These are phyloP conservation scores for Epichloe festucae DNA, from an alignment of 2,329 filamentous ascomycete genomes.

Conservation along the genomic window DNA sequence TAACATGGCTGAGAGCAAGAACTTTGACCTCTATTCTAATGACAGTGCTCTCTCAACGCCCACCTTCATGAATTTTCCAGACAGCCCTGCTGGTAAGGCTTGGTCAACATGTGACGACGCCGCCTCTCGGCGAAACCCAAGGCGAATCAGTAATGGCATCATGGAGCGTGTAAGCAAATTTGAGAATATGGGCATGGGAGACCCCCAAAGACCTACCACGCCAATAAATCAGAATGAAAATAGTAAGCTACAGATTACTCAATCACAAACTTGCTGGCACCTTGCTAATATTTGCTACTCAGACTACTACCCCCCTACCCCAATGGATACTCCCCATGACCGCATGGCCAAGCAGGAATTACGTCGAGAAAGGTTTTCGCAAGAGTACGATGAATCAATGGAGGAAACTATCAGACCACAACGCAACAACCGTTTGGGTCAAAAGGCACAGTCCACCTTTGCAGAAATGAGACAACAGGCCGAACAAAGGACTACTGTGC, in stretches of 20 bases:
- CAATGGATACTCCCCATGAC: constrained; percentile 49
- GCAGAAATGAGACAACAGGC: constrained; percentile 45
- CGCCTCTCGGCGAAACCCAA: constrained; percentile 28
- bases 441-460: constrained; percentile 38
- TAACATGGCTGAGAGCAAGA: constrained; percentile 29
- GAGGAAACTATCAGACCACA: constrained; percentile 51
- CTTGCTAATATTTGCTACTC: constrained; percentile 5
- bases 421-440: constrained; percentile 28
- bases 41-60: constrained; percentile 35
- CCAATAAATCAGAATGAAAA: constrained; percentile 46
- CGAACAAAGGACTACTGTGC: constrained; percentile 34
- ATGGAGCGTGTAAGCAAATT: constrained; percentile 47
- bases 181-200: constrained; percentile 37
- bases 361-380: constrained; percentile 38
- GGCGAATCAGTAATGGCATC: constrained; percentile 47
- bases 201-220: constrained; percentile 42
- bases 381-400: constrained; percentile 52
- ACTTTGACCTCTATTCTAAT: constrained; percentile 37
- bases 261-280: not conserved
- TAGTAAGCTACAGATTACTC: constrained; percentile 31
- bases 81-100: constrained; percentile 30
- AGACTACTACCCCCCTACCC: constrained; percentile 54
- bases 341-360: constrained; percentile 28
- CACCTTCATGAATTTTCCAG: constrained; percentile 35
- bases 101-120: constrained; percentile 36